Evolutionary conservation across 495 filamentous ascomycete genomes (phyloP), one percentile per base, ranked within the genome.

Genomic region (Talaromyces nanjingensis): DNA sequence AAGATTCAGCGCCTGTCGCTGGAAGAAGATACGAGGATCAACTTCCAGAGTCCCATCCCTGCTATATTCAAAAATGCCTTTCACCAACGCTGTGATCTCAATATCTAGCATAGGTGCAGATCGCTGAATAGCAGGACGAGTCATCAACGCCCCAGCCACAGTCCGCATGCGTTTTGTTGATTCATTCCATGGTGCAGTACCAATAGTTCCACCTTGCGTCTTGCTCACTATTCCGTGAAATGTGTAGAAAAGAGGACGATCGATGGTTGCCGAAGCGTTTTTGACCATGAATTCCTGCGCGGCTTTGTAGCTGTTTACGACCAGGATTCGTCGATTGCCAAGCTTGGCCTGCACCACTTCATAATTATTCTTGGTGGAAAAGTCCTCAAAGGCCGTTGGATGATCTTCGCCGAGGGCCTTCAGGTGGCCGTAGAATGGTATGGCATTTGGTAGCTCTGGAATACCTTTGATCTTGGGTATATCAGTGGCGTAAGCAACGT

Each of bases 211-310:
- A 39, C 82, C 82, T 71, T 83, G 80, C 27, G 78, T 81, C 20
- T 71, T 74, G 53, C 80, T 82, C 11, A 85, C 78, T 6, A 85
- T 80, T 4, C 71, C 79, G 63, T 86, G 83, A 71, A 86, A 85
- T 4, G 83, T 84, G 67, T 84, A 81, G 18, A 84, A 75, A 20
- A n/a, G 9, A 6, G 57, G 31, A 14, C 31, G 57, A 29, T 60
- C 57, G 57, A 60, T 60, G 29, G 18, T 8, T 18, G 29, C 16
- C 5, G 33, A 37, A 7, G 9, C 8, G 42, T 45, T 8, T n/a
- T 8, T 16, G 16, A 60, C 57, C 14, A 60, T 8, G 14, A 60
- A 39, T 60, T n/a, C 2, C 5, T n/a, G 57, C 8, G 57, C 29
- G 12, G 9, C 57, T 18, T 34, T 6, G 57, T 39, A 60, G 5